Percentiles rank a stretch among this genome's conserved stretches.
Conservation (phyloP, 73 alveolate genomes). For the Blepharisma japonicum region DNA sequence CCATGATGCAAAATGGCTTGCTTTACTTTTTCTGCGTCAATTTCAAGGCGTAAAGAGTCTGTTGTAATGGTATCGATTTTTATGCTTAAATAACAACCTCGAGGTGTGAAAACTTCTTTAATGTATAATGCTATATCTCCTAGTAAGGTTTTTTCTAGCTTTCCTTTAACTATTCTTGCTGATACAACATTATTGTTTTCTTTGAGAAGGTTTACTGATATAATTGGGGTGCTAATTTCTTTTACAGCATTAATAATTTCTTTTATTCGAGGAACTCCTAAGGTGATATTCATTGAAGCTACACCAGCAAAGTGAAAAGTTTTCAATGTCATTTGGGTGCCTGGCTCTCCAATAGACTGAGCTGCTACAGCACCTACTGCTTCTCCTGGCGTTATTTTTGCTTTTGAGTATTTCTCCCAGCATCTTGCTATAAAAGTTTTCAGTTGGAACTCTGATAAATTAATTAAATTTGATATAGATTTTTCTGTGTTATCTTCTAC, state of each 20-base stretch:
- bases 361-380: conserved; percentile 99
- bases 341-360: conserved; percentile 99
- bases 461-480: neutral
- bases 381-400: conserved; percentile 91
- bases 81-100: conserved; percentile 68
- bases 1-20: conserved; percentile 57
- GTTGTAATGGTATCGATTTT: conserved; percentile 71
- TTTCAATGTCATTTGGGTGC: conserved; percentile 99
- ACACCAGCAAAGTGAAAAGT: conserved; percentile 98
- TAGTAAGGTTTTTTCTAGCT: conserved; percentile 86
- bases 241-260: conserved; percentile 98
- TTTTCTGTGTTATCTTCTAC: conserved; percentile 31
- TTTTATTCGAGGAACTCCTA: conserved; percentile 98
- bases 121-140: conserved; percentile 83
- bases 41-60: conserved; percentile 58
- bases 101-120: conserved; percentile 85
- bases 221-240: conserved; percentile 95
- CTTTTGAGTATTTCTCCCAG: conserved; percentile 66
- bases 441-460: conserved; percentile 47
- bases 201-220: conserved; percentile 64
- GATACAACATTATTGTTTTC: conserved; percentile 53
- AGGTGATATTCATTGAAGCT: conserved; percentile 96
- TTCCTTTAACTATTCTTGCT: conserved; percentile 94
- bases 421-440: conserved; percentile 51
- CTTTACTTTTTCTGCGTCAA: conserved; percentile 55